Percentiles rank a stretch among this genome's conserved stretches.
These are phyloP conservation scores for Alternaria burnsii DNA, from an alignment of 2,329 filamentous ascomycete genomes.

Conservation along the genomic window DNA sequence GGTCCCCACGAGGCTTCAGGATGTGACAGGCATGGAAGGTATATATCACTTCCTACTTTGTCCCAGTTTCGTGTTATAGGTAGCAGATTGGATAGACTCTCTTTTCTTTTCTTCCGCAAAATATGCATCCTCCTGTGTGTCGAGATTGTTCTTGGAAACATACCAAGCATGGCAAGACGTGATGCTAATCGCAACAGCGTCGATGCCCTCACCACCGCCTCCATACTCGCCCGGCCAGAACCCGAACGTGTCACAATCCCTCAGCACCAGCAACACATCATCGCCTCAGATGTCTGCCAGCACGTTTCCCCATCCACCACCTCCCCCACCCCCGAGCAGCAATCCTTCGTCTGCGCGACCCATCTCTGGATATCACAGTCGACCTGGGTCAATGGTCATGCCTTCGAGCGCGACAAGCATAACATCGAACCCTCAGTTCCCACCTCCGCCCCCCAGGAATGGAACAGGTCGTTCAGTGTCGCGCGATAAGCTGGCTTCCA, in stretches of 20 bases:
- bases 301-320: slow-evolving; percentile 50
- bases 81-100: slow-evolving; percentile 4
- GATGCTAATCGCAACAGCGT: slow-evolving; percentile 46
- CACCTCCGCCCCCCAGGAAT: slow-evolving; percentile 49
- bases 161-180: slow-evolving; percentile 7
- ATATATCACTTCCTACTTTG: slow-evolving; percentile 22
- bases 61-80: slow-evolving; percentile 1
- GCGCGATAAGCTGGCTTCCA: slow-evolving; percentile 48
- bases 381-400: slow-evolving; percentile 42
- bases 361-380: slow-evolving; percentile 43
- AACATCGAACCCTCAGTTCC: slow-evolving; percentile 48
- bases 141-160: slow-evolving; percentile 7
- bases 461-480: slow-evolving; percentile 50
- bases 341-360: slow-evolving; percentile 40
- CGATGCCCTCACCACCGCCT: slow-evolving; percentile 60
- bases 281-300: slow-evolving; percentile 50
- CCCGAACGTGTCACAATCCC: slow-evolving; percentile 46
- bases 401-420: slow-evolving; percentile 49
- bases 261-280: slow-evolving; percentile 31
- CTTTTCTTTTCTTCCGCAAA: neutral
- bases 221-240: slow-evolving; percentile 59
- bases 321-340: slow-evolving; percentile 36
- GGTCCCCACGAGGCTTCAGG: slow-evolving; percentile 44
- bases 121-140: neutral
- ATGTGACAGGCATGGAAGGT: slow-evolving; percentile 61